These are phyloP conservation scores for Knufia fluminis DNA, from an alignment of 2,329 filamentous ascomycete species.

Conservation along the genomic window DNA sequence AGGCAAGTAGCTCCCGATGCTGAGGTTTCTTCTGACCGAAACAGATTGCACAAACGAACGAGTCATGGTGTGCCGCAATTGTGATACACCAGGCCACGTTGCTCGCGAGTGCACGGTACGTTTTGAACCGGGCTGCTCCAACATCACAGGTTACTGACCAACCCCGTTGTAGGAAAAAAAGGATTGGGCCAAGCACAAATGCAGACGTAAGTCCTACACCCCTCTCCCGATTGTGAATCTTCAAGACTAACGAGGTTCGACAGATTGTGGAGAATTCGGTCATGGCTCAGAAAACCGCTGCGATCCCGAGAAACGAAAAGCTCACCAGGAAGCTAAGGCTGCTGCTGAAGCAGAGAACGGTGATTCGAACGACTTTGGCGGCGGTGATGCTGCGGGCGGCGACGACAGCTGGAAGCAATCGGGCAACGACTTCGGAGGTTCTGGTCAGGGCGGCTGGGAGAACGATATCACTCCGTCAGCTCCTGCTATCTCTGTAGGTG, in stretches of 20 bases:
- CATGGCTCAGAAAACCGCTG: not conserved
- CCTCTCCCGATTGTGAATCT: not conserved
- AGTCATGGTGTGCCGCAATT: not conserved
- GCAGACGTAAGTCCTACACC: conserved; percentile 4
- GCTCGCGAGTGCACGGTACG: conserved; percentile 11
- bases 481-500: not conserved
- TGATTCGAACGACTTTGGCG: not conserved
- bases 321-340: not conserved
- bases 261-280: not conserved
- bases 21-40: conserved; percentile 6
- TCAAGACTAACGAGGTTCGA: too few relatives aligned
- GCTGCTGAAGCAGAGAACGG: not conserved
- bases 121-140: too few relatives aligned
- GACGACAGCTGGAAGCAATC: not conserved
- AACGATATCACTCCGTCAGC: not conserved
- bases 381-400: not conserved
- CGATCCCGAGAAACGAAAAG: not conserved
- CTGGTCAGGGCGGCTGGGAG: not conserved
- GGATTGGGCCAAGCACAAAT: conserved; percentile 17
- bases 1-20: not conserved
- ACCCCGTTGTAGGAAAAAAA: too few relatives aligned
- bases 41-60: conserved; percentile 3
- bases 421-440: not conserved
- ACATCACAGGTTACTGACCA: too few relatives aligned
- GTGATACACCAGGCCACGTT: conserved; percentile 5